Base-by-base conservation (phyloP, 768 basidiomycete species). In the Gelatoporia subvermispora region DNA sequence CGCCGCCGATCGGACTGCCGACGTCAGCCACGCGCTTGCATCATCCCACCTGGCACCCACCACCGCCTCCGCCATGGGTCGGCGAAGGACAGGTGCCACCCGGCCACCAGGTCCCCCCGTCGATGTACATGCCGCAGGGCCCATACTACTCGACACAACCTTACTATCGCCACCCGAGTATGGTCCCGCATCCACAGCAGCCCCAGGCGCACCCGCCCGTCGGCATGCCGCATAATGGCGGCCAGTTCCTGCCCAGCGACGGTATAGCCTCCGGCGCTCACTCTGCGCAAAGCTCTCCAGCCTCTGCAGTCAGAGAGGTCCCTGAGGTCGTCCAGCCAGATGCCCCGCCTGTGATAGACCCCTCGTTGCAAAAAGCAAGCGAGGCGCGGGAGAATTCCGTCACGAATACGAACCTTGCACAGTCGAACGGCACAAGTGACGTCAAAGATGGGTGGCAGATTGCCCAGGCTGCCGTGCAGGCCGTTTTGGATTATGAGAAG, bases 1-100 rank as follows among this genome's bases (percentile, higher is more conserved):
- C 69, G 43, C 35, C 59, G 43, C 35, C 60, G 4, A 63, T 74
- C 28, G 72, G 66, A 23, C 69, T 77, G 36, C 81, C 81, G 20
- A 81, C 78, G 4, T 81, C 81, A 28, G 72, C 78, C 8, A 66
- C 78, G 3, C 67, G 79, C 43, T 53, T 37, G 50, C 70, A 62
- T 48, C 79, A 48, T 24, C 50, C 49, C 11, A 51, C 17, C n/a
- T 60, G 56, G 57, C 60, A 43, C 18, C 51, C 51, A 8, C 41
- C 54, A 17, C 51, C 53, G 2, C 63, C 73, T 23, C 67, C 71
- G 38, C 62, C 73, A 51, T 69, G 73, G 76, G 51, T 61, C 54
- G 43, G 61, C 58, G 61, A 57, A 59, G 64, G 60, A 53, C 55
- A 59, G 8, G 55, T 53, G 46, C 58, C 55, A 49, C 54, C 57